Conservation (phyloP, 139 green algal genomes). For the Pleodorina starrii region DNA sequence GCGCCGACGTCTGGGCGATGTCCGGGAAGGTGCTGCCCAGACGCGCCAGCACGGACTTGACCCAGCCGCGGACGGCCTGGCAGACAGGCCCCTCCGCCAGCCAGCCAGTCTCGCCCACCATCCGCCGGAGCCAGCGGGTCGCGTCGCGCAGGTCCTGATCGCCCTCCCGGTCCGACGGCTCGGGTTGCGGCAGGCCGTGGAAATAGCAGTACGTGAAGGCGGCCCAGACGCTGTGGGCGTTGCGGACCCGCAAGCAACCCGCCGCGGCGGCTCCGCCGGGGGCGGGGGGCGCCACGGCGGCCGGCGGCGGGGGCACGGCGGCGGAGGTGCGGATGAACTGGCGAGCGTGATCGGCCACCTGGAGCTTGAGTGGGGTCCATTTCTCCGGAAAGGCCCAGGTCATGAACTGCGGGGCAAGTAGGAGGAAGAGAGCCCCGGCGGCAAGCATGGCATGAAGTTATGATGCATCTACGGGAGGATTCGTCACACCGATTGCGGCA, state of each 20-base stretch:
- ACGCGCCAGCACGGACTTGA: not conserved
- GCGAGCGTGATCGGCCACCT: not conserved
- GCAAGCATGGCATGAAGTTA: no score
- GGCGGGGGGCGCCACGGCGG: no score
- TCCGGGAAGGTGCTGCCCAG: not conserved
- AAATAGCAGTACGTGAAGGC: conserved; percentile 39
- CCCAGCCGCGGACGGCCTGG: not conserved
- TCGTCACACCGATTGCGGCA: no score
- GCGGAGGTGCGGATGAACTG: conserved; percentile 19
- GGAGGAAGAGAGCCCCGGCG: no score
- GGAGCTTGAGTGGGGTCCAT: not conserved
- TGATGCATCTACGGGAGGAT: no score
- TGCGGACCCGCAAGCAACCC: no score
- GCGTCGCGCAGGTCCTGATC: not conserved
- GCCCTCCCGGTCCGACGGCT: not conserved
- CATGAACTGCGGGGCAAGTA: conserved; percentile 19
- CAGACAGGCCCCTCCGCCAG: not conserved
- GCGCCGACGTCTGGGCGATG: not conserved
- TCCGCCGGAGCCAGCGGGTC: not conserved
- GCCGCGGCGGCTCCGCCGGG: no score
- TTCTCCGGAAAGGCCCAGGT: not conserved
- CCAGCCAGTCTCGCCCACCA: not conserved
- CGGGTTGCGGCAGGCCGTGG: not conserved
- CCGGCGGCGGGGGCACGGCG: no score
- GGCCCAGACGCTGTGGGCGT: conserved; percentile 7